Conservation (phyloP, 164 flowering plant genomes). For the Platanus orientalis region DNA sequence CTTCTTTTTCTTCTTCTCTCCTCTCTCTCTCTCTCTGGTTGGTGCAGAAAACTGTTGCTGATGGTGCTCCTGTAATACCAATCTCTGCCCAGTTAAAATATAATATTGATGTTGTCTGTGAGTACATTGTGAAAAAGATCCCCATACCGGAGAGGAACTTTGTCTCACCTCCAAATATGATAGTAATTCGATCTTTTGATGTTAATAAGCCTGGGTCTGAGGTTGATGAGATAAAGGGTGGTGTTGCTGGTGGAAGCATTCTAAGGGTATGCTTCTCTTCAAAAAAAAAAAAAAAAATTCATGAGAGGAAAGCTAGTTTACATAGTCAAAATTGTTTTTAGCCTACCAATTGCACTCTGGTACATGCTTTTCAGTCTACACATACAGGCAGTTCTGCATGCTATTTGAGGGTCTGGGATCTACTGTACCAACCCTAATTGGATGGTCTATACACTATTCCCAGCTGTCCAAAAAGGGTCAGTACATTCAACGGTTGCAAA, state of each 20-base stretch:
- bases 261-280: conserved; percentile 52
- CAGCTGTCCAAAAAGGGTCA: background rate
- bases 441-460: background rate
- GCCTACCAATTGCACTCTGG: too few species aligned
- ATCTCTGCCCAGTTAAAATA: conserved; percentile 74
- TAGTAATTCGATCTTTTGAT: conserved; percentile 89
- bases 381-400: background rate
- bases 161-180: conserved; percentile 72
- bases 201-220: conserved; percentile 93
- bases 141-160: conserved; percentile 69
- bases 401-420: background rate
- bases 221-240: conserved; percentile 91
- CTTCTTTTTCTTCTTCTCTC: background rate
- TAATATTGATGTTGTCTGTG: conserved; percentile 66
- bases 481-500: background rate
- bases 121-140: conserved; percentile 58
- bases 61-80: conserved; percentile 65
- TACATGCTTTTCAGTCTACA: conserved; percentile 19
- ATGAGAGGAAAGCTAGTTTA: too few species aligned
- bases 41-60: conserved; percentile 66
- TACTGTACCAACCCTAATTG: background rate
- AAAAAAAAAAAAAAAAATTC: background rate
- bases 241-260: conserved; percentile 99
- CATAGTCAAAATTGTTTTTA: too few species aligned
- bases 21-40: too few species aligned